phyloP scores from a whole-genome alignment of 2,329 filamentous ascomycete genomes.

The Lecanicillium sp. region DNA sequence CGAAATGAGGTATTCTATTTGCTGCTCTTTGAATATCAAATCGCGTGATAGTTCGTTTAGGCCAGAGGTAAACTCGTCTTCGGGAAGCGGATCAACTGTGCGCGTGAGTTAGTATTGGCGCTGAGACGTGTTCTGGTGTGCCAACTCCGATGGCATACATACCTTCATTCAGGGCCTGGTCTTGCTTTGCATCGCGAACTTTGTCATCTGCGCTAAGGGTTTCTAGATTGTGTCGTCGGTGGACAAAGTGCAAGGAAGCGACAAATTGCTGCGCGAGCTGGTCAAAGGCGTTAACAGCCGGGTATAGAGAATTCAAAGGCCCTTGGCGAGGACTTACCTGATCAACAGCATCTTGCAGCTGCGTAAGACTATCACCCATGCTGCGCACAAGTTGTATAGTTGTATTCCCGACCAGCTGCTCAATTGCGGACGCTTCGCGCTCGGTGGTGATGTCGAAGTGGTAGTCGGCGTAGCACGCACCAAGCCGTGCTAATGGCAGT shows the following conservation, averaged over 20 bases:
- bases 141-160: slow-evolving; percentile 5
- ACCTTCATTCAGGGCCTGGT: slow-evolving; percentile 44
- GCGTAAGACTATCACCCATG: slow-evolving; percentile 72
- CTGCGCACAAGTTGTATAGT: slow-evolving; percentile 9
- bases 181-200: slow-evolving; percentile 49
- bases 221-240: slow-evolving; percentile 59
- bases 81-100: slow-evolving; percentile 52
- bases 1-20: slow-evolving; percentile 71
- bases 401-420: too few species aligned
- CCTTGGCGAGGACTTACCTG: slow-evolving; percentile 44
- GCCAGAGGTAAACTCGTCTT: slow-evolving; percentile 57
- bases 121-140: neutral
- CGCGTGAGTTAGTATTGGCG: slow-evolving; percentile 7
- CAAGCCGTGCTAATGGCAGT: neutral
- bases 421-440: too few species aligned
- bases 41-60: slow-evolving; percentile 68
- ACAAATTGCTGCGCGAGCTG: slow-evolving; percentile 63
- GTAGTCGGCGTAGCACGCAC: too few species aligned
- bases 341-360: slow-evolving; percentile 78
- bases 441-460: too few species aligned
- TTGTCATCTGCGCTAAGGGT: slow-evolving; percentile 49
- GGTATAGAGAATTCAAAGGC: neutral
- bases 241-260: slow-evolving; percentile 57
- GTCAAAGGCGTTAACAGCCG: slow-evolving; percentile 1
- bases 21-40: slow-evolving; percentile 71